Base-by-base conservation (phyloP, 192 early-diverging fungal genomes). In the Coemansia sp. region DNA sequence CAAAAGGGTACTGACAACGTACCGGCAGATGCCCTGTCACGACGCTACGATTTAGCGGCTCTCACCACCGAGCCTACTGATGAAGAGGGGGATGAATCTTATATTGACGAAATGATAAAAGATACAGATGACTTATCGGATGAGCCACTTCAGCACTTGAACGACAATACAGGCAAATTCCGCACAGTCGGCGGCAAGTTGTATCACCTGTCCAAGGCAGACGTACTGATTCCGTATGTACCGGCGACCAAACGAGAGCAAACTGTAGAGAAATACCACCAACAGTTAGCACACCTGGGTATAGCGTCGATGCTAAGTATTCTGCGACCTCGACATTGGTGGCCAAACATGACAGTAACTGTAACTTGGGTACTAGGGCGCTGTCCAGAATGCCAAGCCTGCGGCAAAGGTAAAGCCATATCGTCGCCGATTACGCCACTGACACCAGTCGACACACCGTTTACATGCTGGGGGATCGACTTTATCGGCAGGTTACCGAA, bases 401-500 rank as follows among this genome's bases (percentile, higher is more conserved):
- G 27, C 27, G 53, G 22, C 15, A 41, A 55, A 19, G 41, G 53
- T 9, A 10, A 40, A 9, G 18, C 19, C 18, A 4, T 41, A 7
- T 39, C 42, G 21, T 39, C 53, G 15, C 61, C 53, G 18, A 34
- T 21, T 15, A 33, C 27, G 7, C 27, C 27, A 30, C 7, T 62
- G 19, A 19, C 25, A 10, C 41, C 44, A 15, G 9, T 15, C 15
- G 21, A 54, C 7, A 51, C 44, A 21, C 61, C 52, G 0, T 62
- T 62, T 45, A 19, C 37, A n/a, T n/a, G 43, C 3, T 62, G 61
- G 61, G 18, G 22, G 3, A 45, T 62, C 13, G 61, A 62, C 34
- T 62, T 62, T 25, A 62, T 62, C 43, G 61, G 61, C 27, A 27
- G 24, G 3, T 62, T 54, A 18, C 61, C 61, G 1, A 25, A 55